A percentile compares a stretch with the other conserved stretches of the same genome.
These are phyloP conservation scores for Tricholoma sp. DNA, from an alignment of 768 basidiomycete species.

Conservation along the genomic window DNA sequence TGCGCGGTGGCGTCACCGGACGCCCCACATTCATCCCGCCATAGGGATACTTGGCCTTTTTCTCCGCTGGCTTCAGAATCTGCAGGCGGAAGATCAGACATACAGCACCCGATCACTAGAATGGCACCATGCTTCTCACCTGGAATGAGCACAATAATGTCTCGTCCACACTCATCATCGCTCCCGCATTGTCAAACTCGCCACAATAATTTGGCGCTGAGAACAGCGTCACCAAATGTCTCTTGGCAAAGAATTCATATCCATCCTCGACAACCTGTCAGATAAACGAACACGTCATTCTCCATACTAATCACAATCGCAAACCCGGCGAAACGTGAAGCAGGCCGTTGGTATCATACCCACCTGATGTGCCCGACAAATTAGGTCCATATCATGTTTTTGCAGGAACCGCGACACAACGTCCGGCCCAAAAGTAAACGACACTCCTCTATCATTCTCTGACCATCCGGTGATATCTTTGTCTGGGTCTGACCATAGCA, in stretches of 20 bases:
- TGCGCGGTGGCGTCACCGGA: constrained; percentile 93
- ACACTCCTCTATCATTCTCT: constrained; percentile 98
- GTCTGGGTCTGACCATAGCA: constrained; percentile 99
- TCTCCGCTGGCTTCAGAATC: constrained; percentile 99
- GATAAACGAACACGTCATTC: constrained; percentile 2
- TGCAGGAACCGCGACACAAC: constrained; percentile 97
- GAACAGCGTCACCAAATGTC: constrained; percentile 94
- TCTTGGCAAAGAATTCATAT: constrained; percentile 98
- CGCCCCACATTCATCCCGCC: constrained; percentile 83
- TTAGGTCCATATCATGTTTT: constrained; percentile 99
- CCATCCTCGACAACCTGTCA: constrained; percentile 94
- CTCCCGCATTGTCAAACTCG: constrained; percentile 98
- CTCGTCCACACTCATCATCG: constrained; percentile 99
- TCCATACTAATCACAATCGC: background rate
- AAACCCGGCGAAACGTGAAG: background rate
- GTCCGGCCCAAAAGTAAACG: constrained; percentile 98
- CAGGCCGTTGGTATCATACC: constrained; percentile 20
- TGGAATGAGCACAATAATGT: constrained; percentile 98
- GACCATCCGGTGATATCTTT: constrained; percentile 99
- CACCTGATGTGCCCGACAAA: constrained; percentile 97
- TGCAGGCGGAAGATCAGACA: constrained; percentile 25
- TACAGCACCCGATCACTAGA: background rate
- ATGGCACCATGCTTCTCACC: constrained; percentile 34
- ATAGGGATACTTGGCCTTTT: constrained; percentile 92
- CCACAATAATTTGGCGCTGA: constrained; percentile 95